These are phyloP conservation scores for Hypoxylon sp. DNA, from an alignment of 2,329 filamentous ascomycete species.

Conservation along the genomic window DNA sequence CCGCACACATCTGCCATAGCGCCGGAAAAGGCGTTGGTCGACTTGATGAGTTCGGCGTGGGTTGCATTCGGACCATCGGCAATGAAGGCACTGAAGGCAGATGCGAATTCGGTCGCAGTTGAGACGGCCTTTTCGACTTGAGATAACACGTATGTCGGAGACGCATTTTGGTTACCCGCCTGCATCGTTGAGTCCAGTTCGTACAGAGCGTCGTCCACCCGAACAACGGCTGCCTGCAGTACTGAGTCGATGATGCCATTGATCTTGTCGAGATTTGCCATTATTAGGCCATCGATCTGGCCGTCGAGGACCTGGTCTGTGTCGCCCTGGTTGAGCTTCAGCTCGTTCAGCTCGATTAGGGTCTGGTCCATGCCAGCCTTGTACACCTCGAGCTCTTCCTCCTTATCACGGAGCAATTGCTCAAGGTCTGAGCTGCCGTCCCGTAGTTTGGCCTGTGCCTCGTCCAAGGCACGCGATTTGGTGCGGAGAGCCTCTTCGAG, in stretches of 20 bases:
- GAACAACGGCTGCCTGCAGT: constrained; percentile 87
- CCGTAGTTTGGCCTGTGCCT: constrained; percentile 77
- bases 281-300: constrained; percentile 88
- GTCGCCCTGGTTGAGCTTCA: constrained; percentile 77
- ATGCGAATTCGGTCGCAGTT: constrained; percentile 95
- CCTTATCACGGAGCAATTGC: constrained; percentile 86
- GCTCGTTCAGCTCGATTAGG: constrained; percentile 87
- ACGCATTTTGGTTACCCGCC: constrained; percentile 97
- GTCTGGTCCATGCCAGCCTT: constrained; percentile 98
- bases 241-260: constrained; percentile 98
- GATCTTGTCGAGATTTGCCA: constrained; percentile 89
- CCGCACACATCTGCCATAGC: constrained; percentile 92
- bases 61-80: constrained; percentile 92
- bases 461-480: constrained; percentile 88
- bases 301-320: constrained; percentile 84
- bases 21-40: constrained; percentile 87
- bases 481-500: constrained; percentile 89
- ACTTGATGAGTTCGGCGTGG: constrained; percentile 90
- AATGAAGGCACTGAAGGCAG: constrained; percentile 97
- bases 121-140: constrained; percentile 97
- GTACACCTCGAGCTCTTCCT: constrained; percentile 97
- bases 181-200: constrained; percentile 98
- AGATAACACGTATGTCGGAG: constrained; percentile 90
- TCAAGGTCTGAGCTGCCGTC: constrained; percentile 89
- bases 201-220: constrained; percentile 95